Conservation (phyloP, 2,329 filamentous ascomycete species). For the Cercospora janseana region DNA sequence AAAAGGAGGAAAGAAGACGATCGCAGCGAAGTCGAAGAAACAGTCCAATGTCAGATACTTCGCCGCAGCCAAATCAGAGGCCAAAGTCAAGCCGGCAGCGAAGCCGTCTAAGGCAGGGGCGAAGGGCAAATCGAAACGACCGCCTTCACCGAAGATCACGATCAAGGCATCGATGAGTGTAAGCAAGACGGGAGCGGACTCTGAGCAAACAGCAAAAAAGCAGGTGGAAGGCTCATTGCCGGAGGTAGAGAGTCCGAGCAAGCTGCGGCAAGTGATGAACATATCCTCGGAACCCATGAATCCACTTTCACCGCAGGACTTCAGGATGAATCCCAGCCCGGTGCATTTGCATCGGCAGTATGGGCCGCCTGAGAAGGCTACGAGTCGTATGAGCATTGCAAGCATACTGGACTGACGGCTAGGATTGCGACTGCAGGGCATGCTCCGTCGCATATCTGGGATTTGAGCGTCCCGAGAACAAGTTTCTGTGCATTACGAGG, state of each 20-base stretch:
- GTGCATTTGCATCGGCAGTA: slow-evolving; percentile 8
- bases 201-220: slow-evolving; percentile 22
- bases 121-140: slow-evolving; percentile 18
- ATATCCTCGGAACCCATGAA: slow-evolving; percentile 27
- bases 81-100: slow-evolving; percentile 16
- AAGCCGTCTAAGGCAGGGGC: neutral
- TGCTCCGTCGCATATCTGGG: slow-evolving; percentile 4
- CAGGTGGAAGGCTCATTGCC: slow-evolving; percentile 17
- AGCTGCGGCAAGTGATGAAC: slow-evolving; percentile 32
- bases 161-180: slow-evolving; percentile 29
- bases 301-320: slow-evolving; percentile 27
- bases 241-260: slow-evolving; percentile 29
- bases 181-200: slow-evolving; percentile 27
- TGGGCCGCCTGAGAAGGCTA: neutral
- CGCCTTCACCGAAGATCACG: slow-evolving; percentile 16
- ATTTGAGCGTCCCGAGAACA: neutral
- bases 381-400: slow-evolving; percentile 22
- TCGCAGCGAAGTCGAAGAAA: slow-evolving; percentile 25
- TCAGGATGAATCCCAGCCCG: slow-evolving; percentile 27
- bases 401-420: slow-evolving; percentile 18
- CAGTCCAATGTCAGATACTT: slow-evolving; percentile 29
- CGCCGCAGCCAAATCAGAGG: slow-evolving; percentile 22
- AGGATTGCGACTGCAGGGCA: neutral
- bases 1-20: slow-evolving; percentile 18
- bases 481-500: slow-evolving; percentile 4